These are phyloP conservation scores for Phycomyces blakesleeanus DNA, from an alignment of 192 early-diverging fungal species.

Conservation along the genomic window DNA sequence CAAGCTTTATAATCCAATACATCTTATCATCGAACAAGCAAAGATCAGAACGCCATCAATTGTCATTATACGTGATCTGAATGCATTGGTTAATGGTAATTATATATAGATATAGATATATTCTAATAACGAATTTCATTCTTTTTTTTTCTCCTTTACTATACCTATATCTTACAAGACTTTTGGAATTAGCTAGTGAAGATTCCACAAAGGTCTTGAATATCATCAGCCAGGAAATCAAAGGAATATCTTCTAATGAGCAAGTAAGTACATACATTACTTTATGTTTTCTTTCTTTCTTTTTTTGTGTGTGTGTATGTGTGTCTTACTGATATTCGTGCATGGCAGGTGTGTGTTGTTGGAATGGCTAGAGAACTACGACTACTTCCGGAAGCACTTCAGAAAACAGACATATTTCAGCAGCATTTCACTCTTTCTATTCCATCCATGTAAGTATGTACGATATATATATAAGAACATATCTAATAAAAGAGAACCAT, in stretches of 20 bases:
- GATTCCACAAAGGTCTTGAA: slow-evolving; percentile 4
- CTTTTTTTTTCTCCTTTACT: no score
- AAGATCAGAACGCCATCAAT: slow-evolving; percentile 42
- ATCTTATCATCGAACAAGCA: slow-evolving; percentile 28
- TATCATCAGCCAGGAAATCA: slow-evolving; percentile 6
- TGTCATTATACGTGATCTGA: slow-evolving; percentile 49
- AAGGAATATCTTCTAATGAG: not conserved
- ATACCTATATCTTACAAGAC: not conserved
- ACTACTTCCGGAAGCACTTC: slow-evolving; percentile 15
- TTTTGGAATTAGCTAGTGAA: slow-evolving; percentile 1
- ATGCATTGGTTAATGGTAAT: slow-evolving; percentile 43
- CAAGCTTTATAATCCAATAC: slow-evolving; percentile 16
- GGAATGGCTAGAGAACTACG: slow-evolving; percentile 14
- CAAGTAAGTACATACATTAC: not conserved
- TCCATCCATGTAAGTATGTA: slow-evolving; percentile 19
- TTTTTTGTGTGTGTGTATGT: no score
- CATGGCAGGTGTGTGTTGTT: slow-evolving; percentile 18
- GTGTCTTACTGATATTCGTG: not conserved
- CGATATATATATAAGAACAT: not conserved
- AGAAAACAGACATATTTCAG: slow-evolving; percentile 22
- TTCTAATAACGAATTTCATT: no score
- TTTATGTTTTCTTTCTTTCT: no score
- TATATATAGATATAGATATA: not conserved
- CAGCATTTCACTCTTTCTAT: slow-evolving; percentile 29
- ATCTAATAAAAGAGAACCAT: not conserved